Base-by-base conservation (phyloP, 1,284 basidiomycete species). In the Waitea zeae region DNA sequence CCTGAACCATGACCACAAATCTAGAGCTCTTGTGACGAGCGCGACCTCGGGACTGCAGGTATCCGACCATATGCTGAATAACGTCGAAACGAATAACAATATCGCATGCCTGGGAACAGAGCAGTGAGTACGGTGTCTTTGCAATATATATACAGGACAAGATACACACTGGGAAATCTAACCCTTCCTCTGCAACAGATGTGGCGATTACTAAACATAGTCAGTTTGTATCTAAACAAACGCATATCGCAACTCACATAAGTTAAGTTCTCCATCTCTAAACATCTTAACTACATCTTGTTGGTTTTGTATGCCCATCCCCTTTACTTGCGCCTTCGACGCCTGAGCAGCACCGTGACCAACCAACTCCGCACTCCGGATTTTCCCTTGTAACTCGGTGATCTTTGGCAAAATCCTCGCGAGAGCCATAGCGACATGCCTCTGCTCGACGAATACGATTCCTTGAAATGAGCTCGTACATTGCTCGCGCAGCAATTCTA, bases 141-240 rank as follows among this genome's bases (percentile, higher is more conserved):
- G n/a, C n/a, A n/a, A n/a, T n/a, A 30, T 24, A 20, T 36, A 45
- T 38, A 43, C 20, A 17, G 39, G n/a, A n/a, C n/a, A n/a, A n/a
- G n/a, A n/a, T 14, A 44, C 64, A 35, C 47, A 78, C 77, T 11
- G 75, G 79, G 52, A 89, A 86, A 51, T 89, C 83, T 17, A 89
- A 62, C 0, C 84, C 86, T 57, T 89, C 84, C 54, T 90, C 86
- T 1, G 82, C 86, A 4, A 89, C 83, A 5, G 75, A 74, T 0
- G 84, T 89, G 3, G 83, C 79, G 39, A 89, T 61, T 18, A 89
- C 79, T 82, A 24, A 12, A 22, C 41, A 36, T 31, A 43, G n/a
- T n/a, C n/a, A n/a, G n/a, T n/a, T n/a, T n/a, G n/a, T n/a, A n/a
- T n/a, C n/a, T n/a, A n/a, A n/a, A n/a, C n/a, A 41, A n/a, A n/a